These are phyloP conservation scores for Saccharomycopsis guyanensis DNA, from an alignment of 805 yeast genomes.

Conservation along the genomic window DNA sequence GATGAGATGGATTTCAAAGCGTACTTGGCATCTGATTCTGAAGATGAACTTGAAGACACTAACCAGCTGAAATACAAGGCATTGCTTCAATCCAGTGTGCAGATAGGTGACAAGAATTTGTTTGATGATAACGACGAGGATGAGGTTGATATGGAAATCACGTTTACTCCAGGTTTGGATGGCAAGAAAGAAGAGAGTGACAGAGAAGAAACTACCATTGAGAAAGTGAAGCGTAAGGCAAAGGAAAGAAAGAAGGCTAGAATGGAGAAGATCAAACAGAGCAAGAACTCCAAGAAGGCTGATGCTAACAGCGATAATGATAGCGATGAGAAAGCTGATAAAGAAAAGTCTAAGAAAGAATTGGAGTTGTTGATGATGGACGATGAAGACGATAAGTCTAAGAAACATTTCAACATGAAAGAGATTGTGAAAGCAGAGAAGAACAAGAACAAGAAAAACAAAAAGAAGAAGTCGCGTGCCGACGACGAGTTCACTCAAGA, in stretches of 20 bases:
- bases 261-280: constrained; percentile 63
- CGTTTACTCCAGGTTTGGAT: constrained; percentile 82
- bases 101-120: constrained; percentile 30
- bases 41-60: constrained; percentile 42
- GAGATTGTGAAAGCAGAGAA: constrained; percentile 72
- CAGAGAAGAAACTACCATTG: constrained; percentile 66
- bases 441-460: constrained; percentile 42
- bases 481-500: constrained; percentile 45
- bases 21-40: constrained; percentile 75
- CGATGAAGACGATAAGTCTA: constrained; percentile 30
- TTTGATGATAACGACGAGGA: constrained; percentile 39
- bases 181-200: constrained; percentile 31
- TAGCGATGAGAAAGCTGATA: constrained; percentile 26
- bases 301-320: constrained; percentile 20
- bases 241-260: constrained; percentile 87
- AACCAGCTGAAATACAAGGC: constrained; percentile 53
- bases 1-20: constrained; percentile 91
- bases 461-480: constrained; percentile 39
- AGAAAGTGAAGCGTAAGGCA: constrained; percentile 76
- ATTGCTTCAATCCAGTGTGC: constrained; percentile 39
- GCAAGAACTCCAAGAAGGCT: constrained; percentile 44
- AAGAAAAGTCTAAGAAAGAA: constrained; percentile 48
- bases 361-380: constrained; percentile 66
- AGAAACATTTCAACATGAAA: constrained; percentile 71
- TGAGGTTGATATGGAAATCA: constrained; percentile 88